Conservation (phyloP, 805 yeast genomes). For the Scheffersomyces amazonensis region DNA sequence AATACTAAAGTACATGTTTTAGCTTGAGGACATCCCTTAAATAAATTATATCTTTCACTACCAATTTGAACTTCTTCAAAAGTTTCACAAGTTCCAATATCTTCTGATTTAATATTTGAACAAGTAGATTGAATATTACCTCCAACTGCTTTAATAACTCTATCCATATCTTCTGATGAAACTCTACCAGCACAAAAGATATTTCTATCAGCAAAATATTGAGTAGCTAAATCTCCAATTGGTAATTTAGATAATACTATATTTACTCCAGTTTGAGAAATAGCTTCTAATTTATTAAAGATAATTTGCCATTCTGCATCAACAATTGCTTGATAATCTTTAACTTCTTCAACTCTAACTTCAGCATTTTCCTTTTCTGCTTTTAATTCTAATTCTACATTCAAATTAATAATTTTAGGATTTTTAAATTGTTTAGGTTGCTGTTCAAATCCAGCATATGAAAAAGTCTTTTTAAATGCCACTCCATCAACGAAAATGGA, state of each 20-base stretch:
- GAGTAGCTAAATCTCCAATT: conserved; percentile 98
- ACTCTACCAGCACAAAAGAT: conserved; percentile 98
- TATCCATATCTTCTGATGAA: conserved; percentile 80
- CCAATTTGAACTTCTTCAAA: conserved; percentile 97
- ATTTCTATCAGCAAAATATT: conserved; percentile 92
- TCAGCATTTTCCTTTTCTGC: conserved; percentile 99
- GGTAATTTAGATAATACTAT: conserved; percentile 93
- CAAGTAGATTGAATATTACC: conserved; percentile 80
- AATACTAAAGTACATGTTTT: conserved; percentile 89
- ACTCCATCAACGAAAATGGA: conserved; percentile 88
- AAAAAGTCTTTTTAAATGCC: conserved; percentile 94
- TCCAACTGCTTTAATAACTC: conserved; percentile 92
- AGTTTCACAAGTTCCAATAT: conserved; percentile 77
- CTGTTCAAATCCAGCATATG: conserved; percentile 98
- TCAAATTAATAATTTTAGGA: conserved; percentile 81
- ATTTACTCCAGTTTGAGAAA: conserved; percentile 82
- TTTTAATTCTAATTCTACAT: conserved; percentile 92
- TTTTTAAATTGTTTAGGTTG: conserved; percentile 83
- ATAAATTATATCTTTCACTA: conserved; percentile 89
- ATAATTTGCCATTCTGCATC: conserved; percentile 99
- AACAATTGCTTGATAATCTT: conserved; percentile 91
- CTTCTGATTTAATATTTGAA: conserved; percentile 62
- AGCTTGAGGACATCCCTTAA: conserved; percentile 88
- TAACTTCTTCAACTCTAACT: conserved; percentile 90
- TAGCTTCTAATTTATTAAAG: conserved; percentile 77